A percentile compares a stretch with the other conserved stretches of the same genome.
Conservation (phyloP, 306 rosid genomes). For the Echinosophora koreensis region DNA sequence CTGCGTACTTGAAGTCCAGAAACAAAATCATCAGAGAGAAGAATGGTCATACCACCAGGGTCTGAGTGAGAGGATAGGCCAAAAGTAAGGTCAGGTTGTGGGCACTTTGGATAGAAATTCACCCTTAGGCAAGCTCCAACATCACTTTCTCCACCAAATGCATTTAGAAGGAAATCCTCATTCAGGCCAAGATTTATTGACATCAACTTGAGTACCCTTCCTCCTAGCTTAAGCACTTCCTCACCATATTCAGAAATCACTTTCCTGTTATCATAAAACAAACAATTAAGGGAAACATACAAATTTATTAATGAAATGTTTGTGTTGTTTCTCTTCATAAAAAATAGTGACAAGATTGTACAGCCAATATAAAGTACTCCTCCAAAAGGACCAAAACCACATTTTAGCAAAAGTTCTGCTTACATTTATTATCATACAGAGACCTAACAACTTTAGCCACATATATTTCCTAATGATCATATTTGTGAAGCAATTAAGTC, state of each 20-base stretch:
- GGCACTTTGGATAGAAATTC: conserved; percentile 85
- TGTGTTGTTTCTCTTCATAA: neutral
- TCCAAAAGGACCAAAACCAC: neutral
- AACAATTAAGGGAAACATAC: neutral
- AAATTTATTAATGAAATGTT: conserved; percentile 2
- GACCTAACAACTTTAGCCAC: conserved; percentile 14
- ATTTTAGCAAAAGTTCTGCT: conserved; percentile 7
- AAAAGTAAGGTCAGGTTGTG: conserved; percentile 89
- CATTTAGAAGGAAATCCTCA: conserved; percentile 63
- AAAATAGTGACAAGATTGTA: conserved; percentile 19
- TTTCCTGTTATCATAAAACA: conserved; percentile 43
- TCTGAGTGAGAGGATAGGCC: conserved; percentile 95
- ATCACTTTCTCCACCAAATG: conserved; percentile 79
- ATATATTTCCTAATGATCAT: conserved; percentile 15
- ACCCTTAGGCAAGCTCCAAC: conserved; percentile 84
- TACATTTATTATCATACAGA: conserved; percentile 16
- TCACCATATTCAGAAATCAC: conserved; percentile 76
- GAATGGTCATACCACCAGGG: conserved; percentile 96
- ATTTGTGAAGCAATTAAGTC: neutral
- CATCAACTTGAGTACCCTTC: conserved; percentile 58
- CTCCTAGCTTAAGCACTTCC: conserved; percentile 73
- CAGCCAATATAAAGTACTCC: conserved; percentile 18
- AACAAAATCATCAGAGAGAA: conserved; percentile 82
- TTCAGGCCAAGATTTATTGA: conserved; percentile 72
- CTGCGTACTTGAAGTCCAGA: conserved; percentile 84